Evolutionary conservation across 495 filamentous ascomycete genomes (phyloP), one percentile per base, ranked within the genome.

Genomic region (Aspergillus heteromorphus): DNA sequence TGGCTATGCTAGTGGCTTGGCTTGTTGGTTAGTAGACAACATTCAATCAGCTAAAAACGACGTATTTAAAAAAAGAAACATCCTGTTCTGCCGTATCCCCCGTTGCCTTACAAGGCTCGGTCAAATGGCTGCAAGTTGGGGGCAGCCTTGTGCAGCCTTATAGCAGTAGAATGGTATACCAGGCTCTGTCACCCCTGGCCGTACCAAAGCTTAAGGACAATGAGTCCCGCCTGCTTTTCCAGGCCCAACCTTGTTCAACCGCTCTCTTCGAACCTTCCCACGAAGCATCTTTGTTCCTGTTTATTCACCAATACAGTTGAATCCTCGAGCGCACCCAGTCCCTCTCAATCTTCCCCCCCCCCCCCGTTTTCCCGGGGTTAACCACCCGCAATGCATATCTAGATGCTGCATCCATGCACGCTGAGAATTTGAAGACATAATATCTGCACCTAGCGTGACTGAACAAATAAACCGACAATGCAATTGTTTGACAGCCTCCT

Each of bases 201-300:
- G 43, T 29, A 5, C 43, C 43, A 47, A 47, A 47, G 43, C 43
- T 47, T 47, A 14, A 29, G 23, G 43, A 20, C 43, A 47, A 27
- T 23, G 16, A 47, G 20, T 45, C 25, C 42, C 42, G 42, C 42
- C 20, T 20, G 19, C 25, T 20, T 21, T 13, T 45, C 42, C 20
- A 45, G 42, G 42, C 6, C 20, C 17, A 45, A 45, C 20, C 25
- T 45, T 45, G 20, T 45, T 45, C 42, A 14, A 2, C 2, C 30
- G 14, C 30, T 34, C 6, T 9, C 34, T n/a, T 13, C 1, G 34
- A 38, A 38, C 34, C 34, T n/a, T 38, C 2, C 34, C n/a, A 38
- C n/a, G 34, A n/a, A 13, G n/a, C 34, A n/a, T 13, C n/a, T 38
- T 38, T 38, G 34, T 38, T 14, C 34, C 34, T 38, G 34, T 14